A percentile compares a stretch with the other conserved stretches of the same genome.
These are phyloP conservation scores for Rhynchosporium agropyri DNA, from an alignment of 2,329 filamentous ascomycete genomes.

Conservation along the genomic window DNA sequence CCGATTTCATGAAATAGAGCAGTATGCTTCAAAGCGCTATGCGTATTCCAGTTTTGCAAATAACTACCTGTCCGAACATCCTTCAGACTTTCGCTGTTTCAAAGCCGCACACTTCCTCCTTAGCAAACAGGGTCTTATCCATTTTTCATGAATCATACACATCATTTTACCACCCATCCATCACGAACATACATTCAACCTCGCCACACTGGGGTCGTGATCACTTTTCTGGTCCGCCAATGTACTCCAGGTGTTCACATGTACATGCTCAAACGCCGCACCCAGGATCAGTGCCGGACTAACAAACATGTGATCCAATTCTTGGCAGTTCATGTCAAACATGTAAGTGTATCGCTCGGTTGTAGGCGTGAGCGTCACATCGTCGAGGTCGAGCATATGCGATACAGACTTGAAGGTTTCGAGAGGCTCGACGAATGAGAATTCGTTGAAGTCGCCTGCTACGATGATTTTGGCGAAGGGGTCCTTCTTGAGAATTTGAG, in stretches of 20 bases:
- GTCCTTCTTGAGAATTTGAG: constrained; percentile 59
- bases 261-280: constrained; percentile 64
- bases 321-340: constrained; percentile 69
- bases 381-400: constrained; percentile 64
- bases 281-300: constrained; percentile 53
- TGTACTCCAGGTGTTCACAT: constrained; percentile 70
- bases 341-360: constrained; percentile 71
- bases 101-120: background rate
- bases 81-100: background rate
- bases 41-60: background rate
- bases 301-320: constrained; percentile 67
- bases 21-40: too few relatives aligned
- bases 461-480: constrained; percentile 59
- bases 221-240: constrained; percentile 61
- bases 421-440: constrained; percentile 63
- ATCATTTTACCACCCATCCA: background rate
- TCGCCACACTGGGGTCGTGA: constrained; percentile 69
- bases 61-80: background rate
- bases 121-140: background rate
- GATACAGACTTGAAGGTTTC: constrained; percentile 55
- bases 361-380: constrained; percentile 53
- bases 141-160: background rate
- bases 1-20: too few relatives aligned
- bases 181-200: constrained; percentile 53
- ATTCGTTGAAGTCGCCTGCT: constrained; percentile 75